A percentile compares a stretch with the other conserved stretches of the same genome.
Conservation (phyloP, 495 filamentous ascomycete species). For the Penicillium waksmanii region DNA sequence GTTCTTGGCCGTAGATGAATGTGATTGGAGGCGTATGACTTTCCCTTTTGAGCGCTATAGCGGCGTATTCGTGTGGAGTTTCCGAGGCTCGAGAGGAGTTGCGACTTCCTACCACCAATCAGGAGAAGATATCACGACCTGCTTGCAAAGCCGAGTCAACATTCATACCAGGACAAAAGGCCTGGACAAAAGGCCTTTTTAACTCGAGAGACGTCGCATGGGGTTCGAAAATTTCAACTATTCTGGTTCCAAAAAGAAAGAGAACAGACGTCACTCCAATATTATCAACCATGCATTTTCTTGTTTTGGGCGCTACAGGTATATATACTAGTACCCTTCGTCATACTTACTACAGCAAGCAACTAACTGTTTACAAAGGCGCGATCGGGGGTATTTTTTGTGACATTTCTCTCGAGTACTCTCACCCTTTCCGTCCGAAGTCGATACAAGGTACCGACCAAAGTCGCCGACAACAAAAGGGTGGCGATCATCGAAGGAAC, state of each 20-base stretch:
- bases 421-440: slow-evolving; percentile 13
- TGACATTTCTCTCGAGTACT: slow-evolving; percentile 6
- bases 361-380: not conserved
- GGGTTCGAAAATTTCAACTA: not conserved
- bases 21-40: not conserved
- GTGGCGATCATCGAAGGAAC: slow-evolving; percentile 6
- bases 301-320: slow-evolving; percentile 1
- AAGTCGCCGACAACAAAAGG: slow-evolving; percentile 1
- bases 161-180: not conserved
- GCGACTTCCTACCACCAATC: not conserved
- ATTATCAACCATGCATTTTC: not conserved
- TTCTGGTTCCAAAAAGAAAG: not conserved
- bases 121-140: not conserved
- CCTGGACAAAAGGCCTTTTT: not conserved
- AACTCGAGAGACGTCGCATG: not conserved
- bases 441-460: not conserved
- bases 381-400: slow-evolving; percentile 8
- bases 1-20: not conserved
- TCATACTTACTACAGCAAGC: not conserved
- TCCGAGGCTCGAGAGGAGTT: not conserved
- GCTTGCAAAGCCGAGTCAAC: not conserved
- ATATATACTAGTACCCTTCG: not conserved
- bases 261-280: not conserved
- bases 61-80: slow-evolving; percentile 3
- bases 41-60: not conserved